Base-by-base conservation (phyloP, 495 filamentous ascomycete species). In the Xylaria cubensis region DNA sequence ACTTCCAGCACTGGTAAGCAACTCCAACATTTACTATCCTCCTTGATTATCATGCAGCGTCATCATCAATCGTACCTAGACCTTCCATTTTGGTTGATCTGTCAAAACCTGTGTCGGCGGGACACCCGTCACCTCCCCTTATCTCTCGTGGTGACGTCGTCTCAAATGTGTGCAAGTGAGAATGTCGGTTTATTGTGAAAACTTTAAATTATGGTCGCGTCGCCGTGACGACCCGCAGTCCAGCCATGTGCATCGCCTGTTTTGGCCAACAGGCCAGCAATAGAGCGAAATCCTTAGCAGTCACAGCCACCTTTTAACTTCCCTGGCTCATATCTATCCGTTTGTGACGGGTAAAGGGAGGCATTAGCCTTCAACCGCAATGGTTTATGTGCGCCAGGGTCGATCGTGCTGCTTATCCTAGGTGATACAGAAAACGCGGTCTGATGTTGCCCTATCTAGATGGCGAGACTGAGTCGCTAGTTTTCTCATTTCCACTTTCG, bases 141-240 rank as follows among this genome's bases (percentile, higher is more conserved):
- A 32, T n/a, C 44, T 62, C 42, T 44, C 41, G 39, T 65, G 59
- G 61, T 71, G 69, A 64, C 41, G 19, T 66, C 39, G 32, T 44
- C 42, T 50, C 62, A 51, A 72, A 46, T 72, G 50, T 41, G 42
- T 72, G 70, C 62, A 67, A 67, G 62, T 61, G 70, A 72, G 63
- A 71, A 72, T 72, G 70, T 32, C 3, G 63, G 48, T 48, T 58
- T 65, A 41, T 32, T 34, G 53, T 72, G 62, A 51, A 50, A 39
- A 19, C 41, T 72, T 66, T 48, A 53, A 72, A 72, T 59, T 72
- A 63, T 51, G 70, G 70, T 41, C 51, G 70, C 70, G 51, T 72
- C 53, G 39, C 58, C 42, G 42, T 72, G 70, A 61, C 70, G 63
- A 72, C 70, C 53, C 21, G 58, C 58, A 61, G 7, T 34, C 34